Percentiles rank a stretch among this genome's conserved stretches.
phyloP scores from a whole-genome alignment of 2,329 filamentous ascomycete species.

The Pseudopyricularia javanii region DNA sequence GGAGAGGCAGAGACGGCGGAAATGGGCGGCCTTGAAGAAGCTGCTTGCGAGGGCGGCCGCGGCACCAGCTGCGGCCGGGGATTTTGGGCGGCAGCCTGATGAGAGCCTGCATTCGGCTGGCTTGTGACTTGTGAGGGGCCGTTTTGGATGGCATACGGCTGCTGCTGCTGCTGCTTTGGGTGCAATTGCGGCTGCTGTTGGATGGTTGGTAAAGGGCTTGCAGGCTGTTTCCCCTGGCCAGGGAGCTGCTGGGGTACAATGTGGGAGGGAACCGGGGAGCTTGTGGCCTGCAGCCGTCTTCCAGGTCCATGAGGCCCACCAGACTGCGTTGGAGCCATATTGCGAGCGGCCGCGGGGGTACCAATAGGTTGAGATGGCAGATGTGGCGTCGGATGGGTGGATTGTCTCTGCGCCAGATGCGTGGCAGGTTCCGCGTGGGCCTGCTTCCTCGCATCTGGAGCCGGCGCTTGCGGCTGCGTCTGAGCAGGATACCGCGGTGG shows the following conservation, averaged over 20 bases:
- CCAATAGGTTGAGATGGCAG: slow-evolving; percentile 5
- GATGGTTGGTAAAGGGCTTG: slow-evolving; percentile 1
- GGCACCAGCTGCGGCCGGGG: neutral
- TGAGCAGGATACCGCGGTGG: slow-evolving; percentile 22
- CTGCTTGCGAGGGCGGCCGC: neutral
- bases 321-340: neutral
- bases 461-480: slow-evolving; percentile 6
- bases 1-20: neutral
- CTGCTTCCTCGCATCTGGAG: neutral
- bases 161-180: neutral
- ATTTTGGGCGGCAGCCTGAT: neutral
- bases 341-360: neutral
- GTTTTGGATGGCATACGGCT: neutral
- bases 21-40: neutral
- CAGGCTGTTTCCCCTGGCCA: slow-evolving; percentile 1
- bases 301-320: neutral
- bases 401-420: slow-evolving; percentile 9
- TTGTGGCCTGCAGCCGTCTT: neutral
- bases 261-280: neutral
- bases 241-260: slow-evolving; percentile 2
- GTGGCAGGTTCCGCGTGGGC: slow-evolving; percentile 12
- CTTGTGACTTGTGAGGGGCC: neutral
- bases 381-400: slow-evolving; percentile 2
- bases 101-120: neutral
- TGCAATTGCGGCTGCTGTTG: slow-evolving; percentile 2